Base-by-base conservation (phyloP, 1,284 basidiomycete genomes). In the Volvariella volvacea region DNA sequence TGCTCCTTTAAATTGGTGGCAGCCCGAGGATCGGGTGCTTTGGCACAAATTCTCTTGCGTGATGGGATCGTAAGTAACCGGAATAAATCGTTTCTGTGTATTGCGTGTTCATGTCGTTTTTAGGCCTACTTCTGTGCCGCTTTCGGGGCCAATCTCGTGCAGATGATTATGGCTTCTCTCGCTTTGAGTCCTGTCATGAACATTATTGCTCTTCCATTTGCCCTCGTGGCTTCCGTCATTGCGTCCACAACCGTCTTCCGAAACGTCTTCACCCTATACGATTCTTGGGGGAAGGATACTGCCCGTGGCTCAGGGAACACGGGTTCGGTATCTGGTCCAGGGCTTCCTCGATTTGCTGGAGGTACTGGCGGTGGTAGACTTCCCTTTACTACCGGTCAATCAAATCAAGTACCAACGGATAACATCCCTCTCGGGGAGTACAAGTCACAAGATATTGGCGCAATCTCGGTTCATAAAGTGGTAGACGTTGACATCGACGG, bases 121-220 rank as follows among this genome's bases (percentile, higher is more conserved):
- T 36, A 63, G 59, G 50, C 44, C 4, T 64, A 64, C 42, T 63
- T 63, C 49, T 58, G 53, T 30, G 55, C 56, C 28, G 61, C 53
- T 14, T 64, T 62, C 42, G 55, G 51, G 25, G 61, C 61, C 31
- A 64, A 64, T 46, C 46, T 63, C 17, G 44, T 63, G 1, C 62
- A 61, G 44, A 63, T 55, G 21, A 48, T 64, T 44, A 53, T 63
- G 42, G 61, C 60, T 3, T 43, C 52, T 4, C 52, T 62, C 7
- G 54, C 53, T 2, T 50, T 61, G n/a, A 62, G 62, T 42, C 62
- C 62, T 7, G 59, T 63, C 17, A 59, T 64, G 59, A 63, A 63
- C 48, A 59, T 62, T 43, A 59, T 63, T 20, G 51, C 52, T 1
- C 52, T 64, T 4, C 57, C 62, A 2, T 64, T 63, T 47, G 61